Conservation (phyloP, 1,139 yeast genomes). For the Nakaseomyces bracarensis region DNA sequence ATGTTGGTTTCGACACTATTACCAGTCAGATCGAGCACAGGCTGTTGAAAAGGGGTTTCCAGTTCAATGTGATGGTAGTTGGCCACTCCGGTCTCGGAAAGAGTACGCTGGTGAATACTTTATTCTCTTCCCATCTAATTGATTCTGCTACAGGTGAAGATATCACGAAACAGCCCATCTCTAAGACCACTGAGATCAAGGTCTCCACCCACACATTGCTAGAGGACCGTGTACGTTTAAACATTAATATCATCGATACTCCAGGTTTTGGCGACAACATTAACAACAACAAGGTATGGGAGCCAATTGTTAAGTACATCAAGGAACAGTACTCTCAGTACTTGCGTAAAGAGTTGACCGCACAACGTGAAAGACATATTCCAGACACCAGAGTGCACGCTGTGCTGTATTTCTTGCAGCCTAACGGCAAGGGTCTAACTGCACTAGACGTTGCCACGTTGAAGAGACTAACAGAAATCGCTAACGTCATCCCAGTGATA, state of each 20-base stretch:
- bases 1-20: constrained; percentile 94
- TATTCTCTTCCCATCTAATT: constrained; percentile 76
- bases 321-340: constrained; percentile 94
- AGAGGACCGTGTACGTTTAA: constrained; percentile 82
- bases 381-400: constrained; percentile 94
- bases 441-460: constrained; percentile 78
- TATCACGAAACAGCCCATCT: constrained; percentile 57
- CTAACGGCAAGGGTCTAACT: constrained; percentile 73
- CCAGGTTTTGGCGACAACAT: constrained; percentile 98
- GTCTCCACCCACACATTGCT: constrained; percentile 59
- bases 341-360: constrained; percentile 90
- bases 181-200: constrained; percentile 82
- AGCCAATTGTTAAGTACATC: constrained; percentile 87
- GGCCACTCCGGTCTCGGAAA: constrained; percentile 95
- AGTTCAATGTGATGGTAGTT: constrained; percentile 88
- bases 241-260: constrained; percentile 83
- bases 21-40: constrained; percentile 93
- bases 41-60: constrained; percentile 85
- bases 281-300: constrained; percentile 95
- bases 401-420: constrained; percentile 82
- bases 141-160: constrained; percentile 50
- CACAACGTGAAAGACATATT: constrained; percentile 79
- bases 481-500: constrained; percentile 91
- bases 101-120: constrained; percentile 81
- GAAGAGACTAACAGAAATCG: constrained; percentile 78